Conservation (phyloP, 1,284 basidiomycete genomes). For the Rhodofomes roseus region DNA sequence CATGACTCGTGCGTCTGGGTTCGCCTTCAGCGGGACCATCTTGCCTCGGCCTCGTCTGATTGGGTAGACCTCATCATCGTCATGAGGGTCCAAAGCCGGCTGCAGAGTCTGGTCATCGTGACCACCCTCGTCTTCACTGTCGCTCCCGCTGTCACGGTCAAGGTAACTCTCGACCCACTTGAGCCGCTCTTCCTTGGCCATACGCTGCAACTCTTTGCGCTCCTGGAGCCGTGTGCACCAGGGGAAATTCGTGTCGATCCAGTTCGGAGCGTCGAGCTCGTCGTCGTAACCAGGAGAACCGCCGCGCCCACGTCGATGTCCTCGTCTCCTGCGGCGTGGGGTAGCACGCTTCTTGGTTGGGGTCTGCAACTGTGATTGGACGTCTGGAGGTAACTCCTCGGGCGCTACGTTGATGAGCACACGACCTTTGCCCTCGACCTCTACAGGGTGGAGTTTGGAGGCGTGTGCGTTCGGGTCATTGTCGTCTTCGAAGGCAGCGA, state of each 20-base stretch:
- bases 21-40: constrained; percentile 49
- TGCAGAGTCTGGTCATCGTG: constrained; percentile 31
- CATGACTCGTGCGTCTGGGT: constrained; percentile 30
- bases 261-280: constrained; percentile 52
- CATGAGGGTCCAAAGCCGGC: constrained; percentile 24
- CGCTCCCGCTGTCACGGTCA: constrained; percentile 56
- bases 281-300: constrained; percentile 14
- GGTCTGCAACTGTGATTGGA: constrained; percentile 15
- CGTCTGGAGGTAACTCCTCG: constrained; percentile 24
- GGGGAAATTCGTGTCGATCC: constrained; percentile 73
- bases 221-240: constrained; percentile 62
- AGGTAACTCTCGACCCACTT: constrained; percentile 55
- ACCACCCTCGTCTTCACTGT: constrained; percentile 37
- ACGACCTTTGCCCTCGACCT: constrained; percentile 63
- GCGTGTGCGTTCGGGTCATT: constrained; percentile 16
- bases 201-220: constrained; percentile 44
- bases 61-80: constrained; percentile 30
- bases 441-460: constrained; percentile 50
- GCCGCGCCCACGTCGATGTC: constrained; percentile 9
- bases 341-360: constrained; percentile 31
- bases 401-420: constrained; percentile 52
- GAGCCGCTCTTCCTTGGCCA: constrained; percentile 55
- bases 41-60: constrained; percentile 49
- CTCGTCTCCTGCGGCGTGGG: constrained; percentile 31
- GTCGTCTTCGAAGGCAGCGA: constrained; percentile 54